Conservation (phyloP, 169 alveolate species). For the Eimeria maxima region DNA sequence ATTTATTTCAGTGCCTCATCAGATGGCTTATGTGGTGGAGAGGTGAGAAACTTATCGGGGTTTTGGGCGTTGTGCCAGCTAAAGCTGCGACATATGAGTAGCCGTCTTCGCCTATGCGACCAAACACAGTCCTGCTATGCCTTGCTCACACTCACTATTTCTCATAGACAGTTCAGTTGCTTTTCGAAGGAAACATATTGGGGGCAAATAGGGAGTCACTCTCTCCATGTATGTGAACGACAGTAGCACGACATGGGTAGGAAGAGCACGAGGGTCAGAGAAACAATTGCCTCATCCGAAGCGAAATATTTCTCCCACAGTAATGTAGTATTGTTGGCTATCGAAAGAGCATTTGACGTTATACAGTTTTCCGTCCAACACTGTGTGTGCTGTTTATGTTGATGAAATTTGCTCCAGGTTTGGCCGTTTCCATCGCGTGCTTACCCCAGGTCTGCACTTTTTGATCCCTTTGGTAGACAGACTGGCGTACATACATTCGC, state of each 20-base stretch:
- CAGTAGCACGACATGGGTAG: not conserved
- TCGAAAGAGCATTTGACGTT: not conserved
- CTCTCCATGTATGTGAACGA: not conserved
- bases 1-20: conserved; percentile 95
- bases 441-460: conserved; percentile 96
- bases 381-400: not conserved
- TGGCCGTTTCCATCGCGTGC: conserved; percentile 93
- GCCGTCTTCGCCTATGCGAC: not conserved
- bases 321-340: not conserved
- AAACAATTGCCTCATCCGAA: not conserved
- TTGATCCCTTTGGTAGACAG: conserved; percentile 95
- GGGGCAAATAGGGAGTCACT: not conserved
- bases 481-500: conserved; percentile 95
- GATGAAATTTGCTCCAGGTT: conserved; percentile 86
- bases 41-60: conserved; percentile 80
- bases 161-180: not conserved
- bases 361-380: not conserved
- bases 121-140: not conserved
- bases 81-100: not conserved
- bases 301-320: not conserved
- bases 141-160: not conserved
- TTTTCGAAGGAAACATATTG: not conserved
- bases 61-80: not conserved
- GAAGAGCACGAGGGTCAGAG: not conserved
- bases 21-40: conserved; percentile 95